Percentiles rank a stretch among this genome's conserved stretches.
Conservation (phyloP, 148 eudicot species). For the Drosera capensis region DNA sequence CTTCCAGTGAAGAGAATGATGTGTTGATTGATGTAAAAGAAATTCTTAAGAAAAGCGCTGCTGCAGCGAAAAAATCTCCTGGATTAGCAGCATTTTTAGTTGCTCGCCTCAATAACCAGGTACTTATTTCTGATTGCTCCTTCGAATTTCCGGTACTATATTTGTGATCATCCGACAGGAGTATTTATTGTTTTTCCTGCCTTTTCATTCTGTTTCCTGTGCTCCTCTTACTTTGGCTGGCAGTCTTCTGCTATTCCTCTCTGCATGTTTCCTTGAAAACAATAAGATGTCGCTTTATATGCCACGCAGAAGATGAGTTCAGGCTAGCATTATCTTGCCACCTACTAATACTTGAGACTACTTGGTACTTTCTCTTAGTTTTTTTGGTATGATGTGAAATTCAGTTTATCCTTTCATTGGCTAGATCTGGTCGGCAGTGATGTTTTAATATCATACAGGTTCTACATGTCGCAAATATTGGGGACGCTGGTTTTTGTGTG, state of each 20-base stretch:
- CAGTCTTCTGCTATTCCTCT: too few relatives aligned
- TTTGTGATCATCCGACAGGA: not conserved
- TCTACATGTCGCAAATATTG: constrained; percentile 74
- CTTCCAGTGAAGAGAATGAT: not conserved
- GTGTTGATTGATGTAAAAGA: not conserved
- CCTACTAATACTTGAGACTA: not conserved
- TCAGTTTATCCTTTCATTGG: not conserved
- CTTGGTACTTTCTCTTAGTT: not conserved
- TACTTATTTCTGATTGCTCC: constrained; percentile 9
- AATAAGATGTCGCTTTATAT: too few relatives aligned
- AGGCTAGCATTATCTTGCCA: not conserved
- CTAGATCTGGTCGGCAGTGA: not conserved
- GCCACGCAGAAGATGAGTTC: too few relatives aligned
- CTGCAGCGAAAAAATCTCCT: constrained; percentile 27
- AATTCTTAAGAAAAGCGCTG: not conserved
- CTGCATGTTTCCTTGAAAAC: too few relatives aligned
- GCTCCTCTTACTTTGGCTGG: not conserved
- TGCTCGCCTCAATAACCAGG: constrained; percentile 65
- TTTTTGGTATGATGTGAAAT: not conserved
- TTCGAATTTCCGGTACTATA: not conserved
- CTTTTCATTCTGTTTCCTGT: not conserved
- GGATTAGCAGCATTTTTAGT: constrained; percentile 69
- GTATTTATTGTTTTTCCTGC: not conserved
- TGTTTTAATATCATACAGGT: constrained; percentile 18
- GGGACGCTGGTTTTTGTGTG: constrained; percentile 60